A percentile compares a stretch with the other conserved stretches of the same genome.
Conservation (phyloP, 345 rosid genomes). For the Erucastrum elatum region DNA sequence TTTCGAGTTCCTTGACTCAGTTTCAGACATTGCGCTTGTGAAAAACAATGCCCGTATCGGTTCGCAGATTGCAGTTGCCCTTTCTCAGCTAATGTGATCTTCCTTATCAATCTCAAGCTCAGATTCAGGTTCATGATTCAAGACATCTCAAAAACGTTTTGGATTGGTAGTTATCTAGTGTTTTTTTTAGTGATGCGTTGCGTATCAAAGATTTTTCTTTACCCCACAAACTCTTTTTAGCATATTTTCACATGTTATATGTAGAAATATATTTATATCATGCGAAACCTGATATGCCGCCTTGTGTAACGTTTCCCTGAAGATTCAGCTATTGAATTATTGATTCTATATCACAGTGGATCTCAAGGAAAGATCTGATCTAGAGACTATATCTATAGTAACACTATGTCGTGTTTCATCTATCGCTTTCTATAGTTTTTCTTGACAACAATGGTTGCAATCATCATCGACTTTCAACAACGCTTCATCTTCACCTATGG, state of each 20-base stretch:
- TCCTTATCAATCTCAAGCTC: slow-evolving; percentile 13
- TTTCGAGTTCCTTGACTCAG: slow-evolving; percentile 48
- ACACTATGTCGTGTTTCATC: neutral
- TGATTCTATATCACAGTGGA: neutral
- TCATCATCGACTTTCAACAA: slow-evolving; percentile 34
- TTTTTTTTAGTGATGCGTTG: slow-evolving; percentile 3
- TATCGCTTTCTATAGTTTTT: slow-evolving; percentile 25
- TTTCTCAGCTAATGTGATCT: slow-evolving; percentile 51
- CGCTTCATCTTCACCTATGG: slow-evolving; percentile 31
- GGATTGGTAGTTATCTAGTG: slow-evolving; percentile 2
- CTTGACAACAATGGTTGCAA: slow-evolving; percentile 24
- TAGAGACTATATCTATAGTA: neutral
- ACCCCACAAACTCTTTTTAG: slow-evolving; percentile 9
- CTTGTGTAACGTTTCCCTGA: neutral
- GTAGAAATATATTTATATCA: neutral
- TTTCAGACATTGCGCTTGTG: slow-evolving; percentile 71
- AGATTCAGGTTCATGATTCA: slow-evolving; percentile 20
- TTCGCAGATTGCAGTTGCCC: slow-evolving; percentile 75
- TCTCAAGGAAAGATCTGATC: slow-evolving; percentile 22
- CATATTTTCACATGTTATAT: neutral
- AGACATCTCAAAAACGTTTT: slow-evolving; percentile 22
- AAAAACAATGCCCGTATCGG: slow-evolving; percentile 80
- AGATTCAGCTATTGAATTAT: slow-evolving; percentile 6
- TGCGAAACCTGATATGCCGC: neutral
- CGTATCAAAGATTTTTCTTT: neutral